Conservation (phyloP, 352 stramenopile genomes). For the Achlya hypogyna region DNA sequence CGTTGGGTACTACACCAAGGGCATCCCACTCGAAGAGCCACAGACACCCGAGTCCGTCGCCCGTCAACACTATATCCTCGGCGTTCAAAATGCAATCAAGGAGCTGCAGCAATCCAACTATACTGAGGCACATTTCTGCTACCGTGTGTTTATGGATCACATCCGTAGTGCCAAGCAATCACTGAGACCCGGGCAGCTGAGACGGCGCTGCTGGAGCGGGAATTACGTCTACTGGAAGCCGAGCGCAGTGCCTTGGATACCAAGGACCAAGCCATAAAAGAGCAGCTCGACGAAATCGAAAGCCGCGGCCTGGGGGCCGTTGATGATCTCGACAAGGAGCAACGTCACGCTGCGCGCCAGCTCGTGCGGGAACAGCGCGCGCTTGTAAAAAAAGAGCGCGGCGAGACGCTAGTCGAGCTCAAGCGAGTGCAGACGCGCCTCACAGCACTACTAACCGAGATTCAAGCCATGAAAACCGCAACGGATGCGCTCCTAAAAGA, state of each 20-base stretch:
- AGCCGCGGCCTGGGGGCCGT: background rate
- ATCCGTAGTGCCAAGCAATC: background rate
- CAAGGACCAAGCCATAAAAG: constrained; percentile 1
- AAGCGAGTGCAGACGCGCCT: background rate
- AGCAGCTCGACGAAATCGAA: constrained; percentile 10
- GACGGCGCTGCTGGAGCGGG: background rate
- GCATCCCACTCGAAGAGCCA: background rate
- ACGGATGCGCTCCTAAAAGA: background rate
- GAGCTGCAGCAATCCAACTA: background rate
- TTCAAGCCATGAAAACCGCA: background rate
- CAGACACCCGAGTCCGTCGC: constrained; percentile 7
- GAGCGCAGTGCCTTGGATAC: background rate
- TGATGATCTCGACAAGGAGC: background rate
- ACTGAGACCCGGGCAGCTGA: background rate
- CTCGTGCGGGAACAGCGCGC: background rate
- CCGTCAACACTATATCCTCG: background rate
- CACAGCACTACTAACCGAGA: background rate
- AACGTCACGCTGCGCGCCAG: background rate
- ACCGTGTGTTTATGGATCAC: background rate
- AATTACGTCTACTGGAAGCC: background rate
- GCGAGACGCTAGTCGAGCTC: constrained; percentile 1
- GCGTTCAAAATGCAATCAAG: background rate
- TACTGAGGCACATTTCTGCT: background rate
- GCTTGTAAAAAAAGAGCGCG: background rate
- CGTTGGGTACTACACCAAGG: constrained; percentile 2